phyloP scores from a whole-genome alignment of 441 rosid species.

The Croton setiger region DNA sequence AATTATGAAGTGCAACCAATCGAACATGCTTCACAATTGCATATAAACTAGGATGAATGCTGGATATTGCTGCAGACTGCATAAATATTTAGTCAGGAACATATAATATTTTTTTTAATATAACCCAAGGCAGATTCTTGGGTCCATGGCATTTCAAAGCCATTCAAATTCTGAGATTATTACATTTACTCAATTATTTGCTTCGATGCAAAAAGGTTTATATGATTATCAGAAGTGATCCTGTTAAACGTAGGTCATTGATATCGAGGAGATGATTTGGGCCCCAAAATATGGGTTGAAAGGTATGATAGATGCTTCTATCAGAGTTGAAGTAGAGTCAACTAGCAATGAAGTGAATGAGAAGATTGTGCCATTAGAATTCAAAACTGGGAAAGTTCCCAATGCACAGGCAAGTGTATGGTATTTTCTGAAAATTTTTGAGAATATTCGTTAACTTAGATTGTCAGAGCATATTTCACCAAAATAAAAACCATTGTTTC shows the following conservation, averaged over 20 bases:
- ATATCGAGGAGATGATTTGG: constrained; percentile 99
- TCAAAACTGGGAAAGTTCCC: constrained; percentile 87
- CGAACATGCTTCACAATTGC: not conserved
- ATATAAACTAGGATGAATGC: not conserved
- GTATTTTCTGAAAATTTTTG: constrained; percentile 17
- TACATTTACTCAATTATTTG: not conserved
- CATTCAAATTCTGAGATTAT: not conserved
- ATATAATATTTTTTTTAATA: not conserved
- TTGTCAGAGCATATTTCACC: constrained; percentile 11
- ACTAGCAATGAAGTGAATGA: constrained; percentile 41
- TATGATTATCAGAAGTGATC: constrained; percentile 2
- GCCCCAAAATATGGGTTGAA: constrained; percentile 97
- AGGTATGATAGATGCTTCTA: constrained; percentile 96
- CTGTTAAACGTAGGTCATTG: constrained; percentile 60
- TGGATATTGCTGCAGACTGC: not conserved
- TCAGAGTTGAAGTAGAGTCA: constrained; percentile 64
- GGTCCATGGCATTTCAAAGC: not conserved
- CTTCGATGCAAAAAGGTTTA: not conserved
- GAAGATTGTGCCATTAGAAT: constrained; percentile 85
- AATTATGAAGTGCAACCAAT: not conserved
- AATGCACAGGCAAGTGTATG: constrained; percentile 67
- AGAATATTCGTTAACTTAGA: not conserved
- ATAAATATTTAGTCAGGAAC: not conserved
- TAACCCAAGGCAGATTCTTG: constrained; percentile 5
- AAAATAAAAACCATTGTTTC: not conserved